Percentiles rank a stretch among this genome's conserved stretches.
phyloP scores from a whole-genome alignment of 345 rosid species.

The Ceriops decandra region DNA sequence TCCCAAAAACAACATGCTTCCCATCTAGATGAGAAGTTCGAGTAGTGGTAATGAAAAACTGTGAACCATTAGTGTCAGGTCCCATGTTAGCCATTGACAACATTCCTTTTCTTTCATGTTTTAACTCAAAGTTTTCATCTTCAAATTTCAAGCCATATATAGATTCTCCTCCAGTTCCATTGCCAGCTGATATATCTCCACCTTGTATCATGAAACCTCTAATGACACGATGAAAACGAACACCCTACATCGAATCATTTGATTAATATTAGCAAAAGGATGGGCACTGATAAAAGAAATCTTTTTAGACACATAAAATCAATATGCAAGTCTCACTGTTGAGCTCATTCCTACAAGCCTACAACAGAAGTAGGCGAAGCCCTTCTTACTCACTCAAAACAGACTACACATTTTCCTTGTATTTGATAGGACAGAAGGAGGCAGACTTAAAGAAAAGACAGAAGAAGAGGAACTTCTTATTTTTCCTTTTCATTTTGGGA shows the following conservation, averaged over 20 bases:
- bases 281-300: too few species aligned
- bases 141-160: conserved; percentile 24
- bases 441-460: too few species aligned
- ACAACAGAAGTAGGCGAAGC: too few species aligned
- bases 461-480: too few species aligned
- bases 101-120: conserved; percentile 26
- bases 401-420: too few species aligned
- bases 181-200: conserved; percentile 21
- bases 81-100: conserved; percentile 26
- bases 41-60: conserved; percentile 25
- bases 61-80: conserved; percentile 23
- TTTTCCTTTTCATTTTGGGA: too few species aligned
- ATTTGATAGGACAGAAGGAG: too few species aligned
- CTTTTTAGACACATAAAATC: too few species aligned
- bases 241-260: conserved; percentile 8
- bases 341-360: too few species aligned
- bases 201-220: conserved; percentile 26
- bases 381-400: too few species aligned
- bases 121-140: conserved; percentile 25
- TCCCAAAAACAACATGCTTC: conserved; percentile 27
- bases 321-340: too few species aligned
- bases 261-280: too few species aligned
- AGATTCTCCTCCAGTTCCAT: conserved; percentile 28
- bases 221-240: conserved; percentile 17
- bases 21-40: conserved; percentile 28